Evolutionary conservation across 257 asterid genomes (phyloP).

Genomic region (Ilex aquifolium): DNA sequence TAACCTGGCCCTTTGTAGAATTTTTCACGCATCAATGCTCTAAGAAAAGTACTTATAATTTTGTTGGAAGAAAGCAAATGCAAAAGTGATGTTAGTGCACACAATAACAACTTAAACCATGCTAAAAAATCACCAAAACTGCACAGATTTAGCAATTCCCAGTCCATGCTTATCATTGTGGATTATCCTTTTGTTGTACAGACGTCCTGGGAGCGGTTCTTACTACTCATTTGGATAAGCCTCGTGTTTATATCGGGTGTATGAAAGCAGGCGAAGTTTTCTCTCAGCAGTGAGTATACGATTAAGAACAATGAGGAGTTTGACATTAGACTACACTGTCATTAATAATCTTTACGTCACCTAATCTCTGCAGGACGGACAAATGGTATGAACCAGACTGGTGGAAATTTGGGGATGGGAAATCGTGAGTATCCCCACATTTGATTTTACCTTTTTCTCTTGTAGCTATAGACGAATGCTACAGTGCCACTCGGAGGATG

Average conservation of each 20-base stretch:
- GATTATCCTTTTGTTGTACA: constrained; percentile 11
- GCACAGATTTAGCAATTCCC: no score
- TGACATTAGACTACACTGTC: no score
- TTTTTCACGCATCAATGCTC: no score
- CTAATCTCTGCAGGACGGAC: constrained; percentile 35
- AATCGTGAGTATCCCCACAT: constrained; percentile 55
- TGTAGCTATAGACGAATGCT: neutral
- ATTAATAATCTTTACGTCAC: no score
- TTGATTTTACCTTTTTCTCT: constrained; percentile 3
- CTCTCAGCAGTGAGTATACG: constrained; percentile 63
- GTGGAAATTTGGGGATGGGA: constrained; percentile 98
- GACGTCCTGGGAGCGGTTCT: constrained; percentile 78
- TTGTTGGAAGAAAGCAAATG: no score
- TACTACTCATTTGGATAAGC: constrained; percentile 67
- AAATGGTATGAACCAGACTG: constrained; percentile 97
- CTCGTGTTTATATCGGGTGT: constrained; percentile 78
- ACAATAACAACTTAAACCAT: no score
- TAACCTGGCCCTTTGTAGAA: no score
- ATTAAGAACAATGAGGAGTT: no score
- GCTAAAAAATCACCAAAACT: no score
- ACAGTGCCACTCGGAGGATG: neutral
- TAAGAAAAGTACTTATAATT: no score
- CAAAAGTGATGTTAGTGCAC: no score
- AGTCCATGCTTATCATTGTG: no score
- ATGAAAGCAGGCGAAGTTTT: constrained; percentile 95